Base-by-base conservation (phyloP, 2,329 filamentous ascomycete species). In the Hyphodiscus sp. region DNA sequence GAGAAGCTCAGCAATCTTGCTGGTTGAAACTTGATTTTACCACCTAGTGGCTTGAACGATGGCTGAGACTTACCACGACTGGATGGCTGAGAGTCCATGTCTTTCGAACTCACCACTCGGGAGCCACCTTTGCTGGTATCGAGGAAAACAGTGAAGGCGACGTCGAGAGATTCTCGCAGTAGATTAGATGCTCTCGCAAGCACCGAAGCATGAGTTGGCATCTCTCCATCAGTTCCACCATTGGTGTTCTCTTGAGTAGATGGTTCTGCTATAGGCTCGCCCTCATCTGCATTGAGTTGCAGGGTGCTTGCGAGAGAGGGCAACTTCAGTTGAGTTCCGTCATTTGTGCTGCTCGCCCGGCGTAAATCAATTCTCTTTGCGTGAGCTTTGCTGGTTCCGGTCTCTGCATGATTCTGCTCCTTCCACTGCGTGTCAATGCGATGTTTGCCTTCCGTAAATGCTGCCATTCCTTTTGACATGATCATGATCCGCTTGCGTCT, bases 391-490 rank as follows among this genome's bases (percentile, higher is more conserved):
- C 29, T 41, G 16, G 20, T 26, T 10, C 29, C 42, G 4, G 29
- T 52, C 18, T 43, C 16, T 20, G 18, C 48, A 33, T 26, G 19
- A 42, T 51, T 42, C 20, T 16, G 19, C 19, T 26, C 19, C 10
- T 23, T 19, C 53, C 45, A 51, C 6, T 43, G 16, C 13, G 44
- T 15, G 8, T 45, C 38, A 11, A 59, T 57, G 4, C 19, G 48
- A 23, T 43, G 26, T 47, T 44, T 46, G 16, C 73, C 74, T 49
- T 78, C 76, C 6, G 78, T 74, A 48, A 79, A 80, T 9, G 69
- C 71, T 6, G 74, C 76, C 18, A 82, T 64, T 0, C 78, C 76
- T n/a, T 74, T 70, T 45, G 74, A 76, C 67, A 76, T 82, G 58
- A 71, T 74, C 52, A 71, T 78, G 42, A 70, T 78, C 60, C 72